Evolutionary conservation across 371 early-diverging fungal species (phyloP), one percentile per base, ranked within the genome.

Genomic region (Umbelopsis sp.): DNA sequence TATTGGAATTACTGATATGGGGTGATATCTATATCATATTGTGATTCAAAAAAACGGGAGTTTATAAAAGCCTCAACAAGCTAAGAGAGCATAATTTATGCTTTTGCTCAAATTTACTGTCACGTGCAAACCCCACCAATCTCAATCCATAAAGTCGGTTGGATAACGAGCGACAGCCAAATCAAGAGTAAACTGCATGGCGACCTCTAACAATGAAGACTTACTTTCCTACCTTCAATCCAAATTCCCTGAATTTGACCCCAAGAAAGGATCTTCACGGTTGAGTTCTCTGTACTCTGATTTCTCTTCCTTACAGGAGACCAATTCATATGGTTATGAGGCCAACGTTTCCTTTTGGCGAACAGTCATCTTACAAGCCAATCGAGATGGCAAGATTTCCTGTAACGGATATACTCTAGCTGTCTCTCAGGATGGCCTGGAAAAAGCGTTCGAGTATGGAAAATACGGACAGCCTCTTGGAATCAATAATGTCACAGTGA

Each of bases 301-400:
- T 25, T 78, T 78, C 41, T 68, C 74, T 7, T 72, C 74, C 35
- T 46, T 69, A 5, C 48, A 48, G 24, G 32, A 72, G 12, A 63
- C 74, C 48, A 78, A 78, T 41, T 63, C 67, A 24, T 78, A 70
- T 67, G 79, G 72, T 8, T 78, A 69, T 38, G 74, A 78, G 20
- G 69, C 73, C 37, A 76, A 78, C 53, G 48, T 72, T 25, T 48
- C 44, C 9, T 76, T 65, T 62, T 78, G 79, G 79, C 64, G 70
- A 18, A 16, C 50, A 44, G 69, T 73, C 10, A 68, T 78, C 9
- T 51, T 76, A 25, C 70, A 78, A 35, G 62, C 67, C 22, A 70
- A 64, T 18, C 71, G 65, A 25, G 71, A 75, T 63, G 79, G 79
- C 14, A 50, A 62, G 63, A 35, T 78, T 41, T 65, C 63, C 14